Evolutionary conservation across 2,329 filamentous ascomycete genomes (phyloP).

Genomic region (Fonsecaea monophora): DNA sequence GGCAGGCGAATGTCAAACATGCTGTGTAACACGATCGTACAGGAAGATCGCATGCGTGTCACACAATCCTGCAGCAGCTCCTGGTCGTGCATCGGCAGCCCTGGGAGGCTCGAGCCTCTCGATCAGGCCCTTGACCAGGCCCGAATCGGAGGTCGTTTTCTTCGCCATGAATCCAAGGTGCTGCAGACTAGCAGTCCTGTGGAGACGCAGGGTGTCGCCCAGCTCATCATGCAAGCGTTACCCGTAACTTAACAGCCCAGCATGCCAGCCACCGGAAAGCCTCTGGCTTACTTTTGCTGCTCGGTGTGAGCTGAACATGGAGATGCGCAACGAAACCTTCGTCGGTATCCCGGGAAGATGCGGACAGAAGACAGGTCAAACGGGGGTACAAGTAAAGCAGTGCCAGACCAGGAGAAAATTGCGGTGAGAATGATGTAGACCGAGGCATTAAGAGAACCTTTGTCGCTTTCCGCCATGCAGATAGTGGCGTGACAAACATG

Average conservation of each 20-base stretch:
- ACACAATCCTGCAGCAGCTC: constrained; percentile 13
- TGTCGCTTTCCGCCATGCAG: neutral
- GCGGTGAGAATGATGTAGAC: constrained; percentile 16
- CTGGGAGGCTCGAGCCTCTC: neutral
- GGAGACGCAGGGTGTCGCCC: neutral
- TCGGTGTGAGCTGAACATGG: neutral
- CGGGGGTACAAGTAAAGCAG: constrained; percentile 7
- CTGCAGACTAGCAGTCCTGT: neutral
- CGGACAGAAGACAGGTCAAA: neutral
- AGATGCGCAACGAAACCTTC: neutral
- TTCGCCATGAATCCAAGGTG: neutral
- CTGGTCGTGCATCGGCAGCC: neutral
- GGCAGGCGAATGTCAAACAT: constrained; percentile 4
- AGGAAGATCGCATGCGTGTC: constrained; percentile 14
- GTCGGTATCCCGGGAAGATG: neutral
- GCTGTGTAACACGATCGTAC: constrained; percentile 34
- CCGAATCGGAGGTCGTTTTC: neutral
- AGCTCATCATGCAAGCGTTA: neutral
- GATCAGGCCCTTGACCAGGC: neutral
- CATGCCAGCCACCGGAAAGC: neutral
- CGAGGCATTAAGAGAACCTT: neutral
- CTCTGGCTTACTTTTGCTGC: neutral
- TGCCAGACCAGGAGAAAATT: constrained; percentile 15
- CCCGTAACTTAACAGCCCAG: neutral
- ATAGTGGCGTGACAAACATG: neutral